Conservation (phyloP, 805 yeast genomes). For the Metschnikowia henanensis region DNA sequence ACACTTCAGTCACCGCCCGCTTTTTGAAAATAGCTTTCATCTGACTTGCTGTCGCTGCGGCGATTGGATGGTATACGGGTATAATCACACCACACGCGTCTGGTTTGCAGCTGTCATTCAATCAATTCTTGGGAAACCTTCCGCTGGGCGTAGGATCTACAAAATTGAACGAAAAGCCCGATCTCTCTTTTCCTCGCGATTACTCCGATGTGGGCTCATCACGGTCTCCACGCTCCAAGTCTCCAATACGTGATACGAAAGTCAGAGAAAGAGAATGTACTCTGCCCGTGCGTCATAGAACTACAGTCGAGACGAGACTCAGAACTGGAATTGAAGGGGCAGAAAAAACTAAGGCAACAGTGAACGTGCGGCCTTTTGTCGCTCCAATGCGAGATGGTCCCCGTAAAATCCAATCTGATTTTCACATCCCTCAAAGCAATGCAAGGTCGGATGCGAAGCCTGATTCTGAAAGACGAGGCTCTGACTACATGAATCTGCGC, state of each 20-base stretch:
- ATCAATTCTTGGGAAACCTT: background rate
- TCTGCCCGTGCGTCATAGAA: background rate
- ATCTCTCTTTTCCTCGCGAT: background rate
- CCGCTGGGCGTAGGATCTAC: background rate
- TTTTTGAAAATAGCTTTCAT: conserved; percentile 24
- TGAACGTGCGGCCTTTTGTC: conserved; percentile 12
- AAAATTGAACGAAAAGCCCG: background rate
- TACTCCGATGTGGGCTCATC: background rate
- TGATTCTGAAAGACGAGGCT: background rate
- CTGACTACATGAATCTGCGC: background rate
- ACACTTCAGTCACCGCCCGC: conserved; percentile 19
- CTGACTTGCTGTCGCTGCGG: conserved; percentile 26
- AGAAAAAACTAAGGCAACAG: background rate
- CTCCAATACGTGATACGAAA: background rate
- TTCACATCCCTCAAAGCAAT: background rate
- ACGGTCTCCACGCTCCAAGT: conserved; percentile 3
- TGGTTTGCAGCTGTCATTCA: background rate
- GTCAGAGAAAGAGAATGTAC: background rate
- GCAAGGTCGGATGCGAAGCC: background rate
- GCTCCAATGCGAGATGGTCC: conserved; percentile 10
- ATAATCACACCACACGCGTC: conserved; percentile 5
- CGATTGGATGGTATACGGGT: conserved; percentile 32
- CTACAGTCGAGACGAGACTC: background rate
- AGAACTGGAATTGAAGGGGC: background rate
- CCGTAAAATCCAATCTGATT: conserved; percentile 1